Conservation (phyloP, 2,329 filamentous ascomycete genomes). For the Exophiala mesophila region DNA sequence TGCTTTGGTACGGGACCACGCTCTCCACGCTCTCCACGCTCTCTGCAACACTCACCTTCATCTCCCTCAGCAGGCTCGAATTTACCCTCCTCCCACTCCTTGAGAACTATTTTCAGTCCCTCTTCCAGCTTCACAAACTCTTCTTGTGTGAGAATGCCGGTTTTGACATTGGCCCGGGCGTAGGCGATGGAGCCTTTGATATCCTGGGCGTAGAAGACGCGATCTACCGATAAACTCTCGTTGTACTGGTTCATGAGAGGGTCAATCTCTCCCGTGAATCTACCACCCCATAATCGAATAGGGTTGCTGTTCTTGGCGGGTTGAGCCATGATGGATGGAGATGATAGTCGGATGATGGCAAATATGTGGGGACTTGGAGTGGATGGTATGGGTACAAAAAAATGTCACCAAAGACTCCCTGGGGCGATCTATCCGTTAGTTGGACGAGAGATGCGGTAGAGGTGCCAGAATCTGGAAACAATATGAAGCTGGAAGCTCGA, state of each 20-base stretch:
- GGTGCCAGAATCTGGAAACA: too few species aligned
- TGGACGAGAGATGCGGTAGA: too few species aligned
- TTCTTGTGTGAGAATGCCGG: conserved; percentile 64
- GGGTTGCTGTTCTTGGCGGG: conserved; percentile 4
- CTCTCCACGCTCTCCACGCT: too few species aligned
- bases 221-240: conserved; percentile 73
- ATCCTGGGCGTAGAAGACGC: conserved; percentile 71
- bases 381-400: too few species aligned
- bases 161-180: conserved; percentile 71
- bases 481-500: too few species aligned
- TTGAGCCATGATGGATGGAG: conserved; percentile 1
- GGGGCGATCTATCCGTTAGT: too few species aligned
- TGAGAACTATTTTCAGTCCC: conserved; percentile 57
- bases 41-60: conserved; percentile 26
- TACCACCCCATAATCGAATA: conserved; percentile 28
- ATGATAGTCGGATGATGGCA: too few species aligned
- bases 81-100: conserved; percentile 37
- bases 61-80: conserved; percentile 29
- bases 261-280: conserved; percentile 50
- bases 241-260: conserved; percentile 85
- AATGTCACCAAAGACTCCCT: too few species aligned
- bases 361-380: too few species aligned
- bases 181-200: conserved; percentile 77
- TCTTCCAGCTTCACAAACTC: conserved; percentile 71
- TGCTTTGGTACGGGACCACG: too few species aligned